Base-by-base conservation (phyloP, 2,329 filamentous ascomycete species). In the Tetracladium maxilliforme region DNA sequence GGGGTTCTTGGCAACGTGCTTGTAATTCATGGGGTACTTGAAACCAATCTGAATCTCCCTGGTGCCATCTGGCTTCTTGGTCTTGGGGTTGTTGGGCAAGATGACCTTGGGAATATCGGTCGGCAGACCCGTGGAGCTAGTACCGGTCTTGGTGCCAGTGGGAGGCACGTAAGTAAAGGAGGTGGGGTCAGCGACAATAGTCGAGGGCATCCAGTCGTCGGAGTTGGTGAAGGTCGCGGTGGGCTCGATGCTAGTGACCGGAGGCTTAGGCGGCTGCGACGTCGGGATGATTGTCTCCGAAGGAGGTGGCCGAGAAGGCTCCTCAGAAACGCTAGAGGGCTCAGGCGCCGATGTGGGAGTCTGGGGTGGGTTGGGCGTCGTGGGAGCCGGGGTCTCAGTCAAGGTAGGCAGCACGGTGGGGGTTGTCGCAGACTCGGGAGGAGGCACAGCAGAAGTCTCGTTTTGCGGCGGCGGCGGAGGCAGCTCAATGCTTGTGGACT, bases 21-120 rank as follows among this genome's bases (percentile, higher is more conserved):
- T 56, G 49, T 90, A 98, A 54, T 92, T 87, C 38, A 92, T 64
- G 2, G 69, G 66, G 42, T 72, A 77, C 26, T 70, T 58, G 63
- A 95, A 94, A 17, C 80, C 90, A 33, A 95, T 64, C 45, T 93
- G 83, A 37, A 93, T 75, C 38, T 71, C 37, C 80, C 78, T 69
- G 2, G 67, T 70, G 36, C 79, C 77, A 4, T 60, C 51, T 0
- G 81, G 78, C 11, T 60, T 48, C 5, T 53, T 31, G 12, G 61
- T 56, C 24, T 65, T 60, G 16, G 66, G 65, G 28, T 65, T 61
- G 20, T 70, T 66, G 7, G 83, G 82, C 15, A 73, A 68, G 35
- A 94, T 86, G 21, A 80, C 66, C 40, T 70, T 70, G 12, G 84
- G 84, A 30, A 92, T 61, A 18, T 60, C 58, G 0, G 70, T 66